Evolutionary conservation across 2,329 filamentous ascomycete genomes (phyloP), one percentile per base, ranked within the genome.

Genomic region (Exophiala lecanii-corni): DNA sequence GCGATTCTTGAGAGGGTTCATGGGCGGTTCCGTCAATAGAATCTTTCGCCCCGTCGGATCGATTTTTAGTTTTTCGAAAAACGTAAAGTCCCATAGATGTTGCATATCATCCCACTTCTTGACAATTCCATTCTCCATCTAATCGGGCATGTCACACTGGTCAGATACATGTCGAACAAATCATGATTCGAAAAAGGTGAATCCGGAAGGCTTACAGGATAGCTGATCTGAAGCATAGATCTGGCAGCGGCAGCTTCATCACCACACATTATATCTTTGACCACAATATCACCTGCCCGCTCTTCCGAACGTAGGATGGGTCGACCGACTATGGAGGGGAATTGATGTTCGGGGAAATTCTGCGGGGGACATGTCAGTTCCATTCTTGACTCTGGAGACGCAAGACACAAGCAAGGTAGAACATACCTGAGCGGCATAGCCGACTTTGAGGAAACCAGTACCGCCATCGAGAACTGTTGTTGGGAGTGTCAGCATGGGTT

Each of bases 51-150:
- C 91, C 16, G 79, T 80, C 2, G 92, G 81, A 65, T 97, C 86
- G 57, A 98, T 75, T 67, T 89, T 81, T 79, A 98, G 86, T 79
- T 97, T 97, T 67, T 98, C 91, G 68, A 79, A 84, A 68, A 98
- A 98, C 17, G 92, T 98, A 67, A 94, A 97, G 71, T 98, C 91
- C 92, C 92, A 98, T 43, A 98, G 82, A 64, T 97, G 91, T 73
- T 95, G 87, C 92, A 98, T 98, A 68, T 98, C 92, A 58, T 98
- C 92, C 92, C 92, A 98, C 63, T 89, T 89, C 79, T 96, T 97
- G 56, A 98, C 89, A 60, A 98, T 97, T 60, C 92, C 92, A 66
- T 98, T 98, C 69, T 98, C 92, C 92, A 98, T 98, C 79, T 84
- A 66, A 42, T 42, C 41, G 23, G n/a, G n/a, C n/a, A n/a, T n/a